phyloP scores from a whole-genome alignment of 1,284 basidiomycete genomes.

The Uromyces viciae-fabae region DNA sequence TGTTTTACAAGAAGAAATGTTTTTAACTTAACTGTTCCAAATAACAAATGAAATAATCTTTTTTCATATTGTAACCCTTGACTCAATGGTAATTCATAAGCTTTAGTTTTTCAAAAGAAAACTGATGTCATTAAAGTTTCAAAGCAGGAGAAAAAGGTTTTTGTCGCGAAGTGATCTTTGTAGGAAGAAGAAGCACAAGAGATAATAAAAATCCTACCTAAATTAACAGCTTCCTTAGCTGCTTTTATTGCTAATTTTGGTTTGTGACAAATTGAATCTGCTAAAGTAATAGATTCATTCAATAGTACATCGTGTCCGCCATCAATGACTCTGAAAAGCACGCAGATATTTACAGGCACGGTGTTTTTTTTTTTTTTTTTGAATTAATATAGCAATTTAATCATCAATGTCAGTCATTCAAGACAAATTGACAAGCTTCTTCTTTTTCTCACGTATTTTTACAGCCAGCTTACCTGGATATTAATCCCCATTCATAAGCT shows the following conservation, averaged over 20 bases:
- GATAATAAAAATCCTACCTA: constrained; percentile 62
- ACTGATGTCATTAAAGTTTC: background rate
- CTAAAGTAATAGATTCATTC: constrained; percentile 80
- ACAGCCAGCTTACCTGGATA: constrained; percentile 29
- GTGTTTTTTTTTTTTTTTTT: background rate
- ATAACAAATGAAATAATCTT: constrained; percentile 83
- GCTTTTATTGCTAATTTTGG: constrained; percentile 80
- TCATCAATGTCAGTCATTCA: background rate
- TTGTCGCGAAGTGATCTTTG: background rate
- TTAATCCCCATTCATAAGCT: constrained; percentile 76
- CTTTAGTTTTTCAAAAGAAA: too few species aligned
- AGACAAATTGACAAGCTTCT: background rate
- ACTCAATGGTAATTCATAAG: constrained; percentile 73
- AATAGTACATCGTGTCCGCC: constrained; percentile 72
- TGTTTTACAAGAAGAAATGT: background rate
- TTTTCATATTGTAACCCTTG: constrained; percentile 86
- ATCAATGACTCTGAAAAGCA: constrained; percentile 58
- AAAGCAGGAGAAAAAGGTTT: background rate
- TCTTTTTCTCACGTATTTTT: background rate
- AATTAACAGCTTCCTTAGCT: constrained; percentile 92
- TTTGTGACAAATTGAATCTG: constrained; percentile 75
- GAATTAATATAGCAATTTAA: background rate
- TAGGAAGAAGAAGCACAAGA: background rate
- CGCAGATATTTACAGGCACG: too few species aligned
- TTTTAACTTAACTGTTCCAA: constrained; percentile 65